Evolutionary conservation across 2,329 filamentous ascomycete genomes (phyloP), one percentile per base, ranked within the genome.

Genomic region (Trichoderma sp.): DNA sequence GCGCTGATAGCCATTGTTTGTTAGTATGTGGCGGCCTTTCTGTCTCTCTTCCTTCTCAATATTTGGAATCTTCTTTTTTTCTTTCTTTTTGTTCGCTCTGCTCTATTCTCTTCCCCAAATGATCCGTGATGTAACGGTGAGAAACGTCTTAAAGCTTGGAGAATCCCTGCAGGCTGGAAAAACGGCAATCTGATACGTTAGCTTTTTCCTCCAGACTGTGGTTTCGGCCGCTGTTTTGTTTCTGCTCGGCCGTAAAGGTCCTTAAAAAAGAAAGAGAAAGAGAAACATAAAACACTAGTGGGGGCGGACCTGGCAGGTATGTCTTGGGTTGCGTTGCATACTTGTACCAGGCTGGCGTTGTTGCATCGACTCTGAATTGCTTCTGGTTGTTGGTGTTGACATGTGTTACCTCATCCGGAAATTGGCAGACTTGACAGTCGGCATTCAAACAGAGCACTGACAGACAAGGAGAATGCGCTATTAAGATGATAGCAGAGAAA

Each of bases 1-100:
- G 55, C 14, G 64, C 64, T 67, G 40, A 67, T 59, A 21, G n/a
- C 43, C 64, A 67, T 67, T 10, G 61, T 21, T 47, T 29, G 52
- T n/a, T 10, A n/a, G 40, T 43, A n/a, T n/a, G 40, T 7, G 8
- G 7, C 19, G 8, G 40, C 19, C 40, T 8, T n/a, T n/a, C 40
- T 21, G 27, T 43, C 24, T 29, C 24, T 64, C 14, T 43, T 16
- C 4, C 40, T 16, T 13, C n/a, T 24, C 16, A 21, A 24, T 16
- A 27, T 7, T 27, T 16, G 37, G 6, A 4, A 16, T 2, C 14
- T 40, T 31, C n/a, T 16, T 31, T 29, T 29, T 19, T 29, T 49
- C 33, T 24, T 24, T 40, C 11, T 13, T 27, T 5, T 33, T 61
- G n/a, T 29, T 31, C 14, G 24, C 19, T 29, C 29, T 24, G 21